phyloP scores from a whole-genome alignment of 208 protist species.

The Leptomonas pyrrhocoris region DNA sequence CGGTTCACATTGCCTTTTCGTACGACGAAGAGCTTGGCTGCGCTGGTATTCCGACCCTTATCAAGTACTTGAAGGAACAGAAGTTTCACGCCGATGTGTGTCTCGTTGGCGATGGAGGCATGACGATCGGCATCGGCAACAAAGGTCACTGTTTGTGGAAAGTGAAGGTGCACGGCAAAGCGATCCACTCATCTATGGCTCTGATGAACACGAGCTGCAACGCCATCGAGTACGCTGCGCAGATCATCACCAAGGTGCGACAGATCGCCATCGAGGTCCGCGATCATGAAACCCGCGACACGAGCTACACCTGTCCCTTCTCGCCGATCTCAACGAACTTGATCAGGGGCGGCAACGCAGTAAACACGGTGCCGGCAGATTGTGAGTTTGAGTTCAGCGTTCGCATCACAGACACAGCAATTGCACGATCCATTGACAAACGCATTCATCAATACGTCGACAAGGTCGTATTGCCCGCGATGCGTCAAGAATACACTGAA shows the following conservation, averaged over 20 bases:
- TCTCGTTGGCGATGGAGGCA: constrained; percentile 35
- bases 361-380: constrained; percentile 54
- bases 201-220: constrained; percentile 54
- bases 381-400: constrained; percentile 44
- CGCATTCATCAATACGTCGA: constrained; percentile 40
- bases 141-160: constrained; percentile 39
- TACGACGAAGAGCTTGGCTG: constrained; percentile 58
- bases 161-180: constrained; percentile 47
- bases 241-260: constrained; percentile 50
- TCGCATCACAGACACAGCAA: constrained; percentile 31
- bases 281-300: constrained; percentile 23
- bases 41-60: constrained; percentile 33
- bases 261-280: constrained; percentile 38
- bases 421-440: constrained; percentile 17
- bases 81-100: constrained; percentile 39
- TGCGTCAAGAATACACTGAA: constrained; percentile 39
- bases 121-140: constrained; percentile 40
- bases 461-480: constrained; percentile 27
- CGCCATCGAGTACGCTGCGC: constrained; percentile 45
- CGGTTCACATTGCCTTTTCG: constrained; percentile 54
- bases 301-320: constrained; percentile 34
- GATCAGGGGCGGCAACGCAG: constrained; percentile 42
- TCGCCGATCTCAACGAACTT: constrained; percentile 27
- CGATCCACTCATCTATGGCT: constrained; percentile 50
- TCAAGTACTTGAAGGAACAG: constrained; percentile 33